Conservation (phyloP, 257 asterid genomes). For the Echium plantagineum region DNA sequence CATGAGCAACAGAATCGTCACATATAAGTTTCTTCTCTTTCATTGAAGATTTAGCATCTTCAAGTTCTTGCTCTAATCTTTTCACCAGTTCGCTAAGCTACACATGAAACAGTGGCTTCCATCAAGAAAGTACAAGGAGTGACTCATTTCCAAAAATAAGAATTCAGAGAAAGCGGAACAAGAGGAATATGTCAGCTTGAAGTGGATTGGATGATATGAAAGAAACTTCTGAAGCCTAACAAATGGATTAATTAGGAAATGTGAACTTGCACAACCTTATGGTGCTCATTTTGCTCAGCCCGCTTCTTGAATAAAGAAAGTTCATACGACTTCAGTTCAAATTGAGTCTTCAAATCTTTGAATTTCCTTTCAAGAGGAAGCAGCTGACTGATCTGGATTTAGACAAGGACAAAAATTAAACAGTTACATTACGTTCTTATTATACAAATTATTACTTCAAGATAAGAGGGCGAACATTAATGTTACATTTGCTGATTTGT, state of each 20-base stretch:
- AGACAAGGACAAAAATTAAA: conserved; percentile 1
- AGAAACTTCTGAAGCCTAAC: not conserved
- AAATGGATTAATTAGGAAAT: not conserved
- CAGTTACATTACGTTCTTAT: not conserved
- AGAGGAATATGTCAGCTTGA: not conserved
- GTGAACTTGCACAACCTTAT: conserved; percentile 48
- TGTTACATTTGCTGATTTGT: no score
- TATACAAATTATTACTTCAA: no score
- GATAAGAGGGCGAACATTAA: no score
- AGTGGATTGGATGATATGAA: not conserved
- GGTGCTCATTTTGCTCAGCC: conserved; percentile 94
- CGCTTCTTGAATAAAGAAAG: conserved; percentile 71
- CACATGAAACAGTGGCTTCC: conserved; percentile 15
- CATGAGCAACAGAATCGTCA: conserved; percentile 54
- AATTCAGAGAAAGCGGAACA: not conserved
- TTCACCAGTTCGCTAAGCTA: conserved; percentile 83
- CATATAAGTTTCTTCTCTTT: conserved; percentile 51
- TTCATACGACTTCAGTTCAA: conserved; percentile 89
- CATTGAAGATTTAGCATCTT: conserved; percentile 49
- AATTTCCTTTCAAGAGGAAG: conserved; percentile 81
- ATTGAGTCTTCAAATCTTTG: conserved; percentile 65
- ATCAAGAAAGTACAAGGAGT: not conserved
- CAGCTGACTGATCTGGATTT: conserved; percentile 65
- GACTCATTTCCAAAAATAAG: not conserved
- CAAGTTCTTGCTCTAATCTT: conserved; percentile 68